Conservation (phyloP, 2,329 filamentous ascomycete species). For the Botrytis medusae region DNA sequence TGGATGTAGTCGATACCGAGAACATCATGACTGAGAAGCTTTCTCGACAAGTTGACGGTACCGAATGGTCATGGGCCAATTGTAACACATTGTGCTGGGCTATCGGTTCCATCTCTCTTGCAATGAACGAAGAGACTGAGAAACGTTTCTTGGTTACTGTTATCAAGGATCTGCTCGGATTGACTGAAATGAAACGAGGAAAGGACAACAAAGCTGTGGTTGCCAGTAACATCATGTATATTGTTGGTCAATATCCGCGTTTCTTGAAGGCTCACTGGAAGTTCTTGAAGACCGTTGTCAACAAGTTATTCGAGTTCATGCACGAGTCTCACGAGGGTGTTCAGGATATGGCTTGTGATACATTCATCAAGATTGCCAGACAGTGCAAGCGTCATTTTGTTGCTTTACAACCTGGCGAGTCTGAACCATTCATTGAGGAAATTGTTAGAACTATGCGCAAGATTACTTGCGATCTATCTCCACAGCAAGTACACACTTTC, state of each 20-base stretch:
- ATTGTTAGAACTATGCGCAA: slow-evolving; percentile 94
- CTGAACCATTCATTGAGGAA: slow-evolving; percentile 96
- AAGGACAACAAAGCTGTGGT: slow-evolving; percentile 99
- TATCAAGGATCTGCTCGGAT: slow-evolving; percentile 93
- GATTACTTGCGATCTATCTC: slow-evolving; percentile 91
- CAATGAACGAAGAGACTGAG: slow-evolving; percentile 99
- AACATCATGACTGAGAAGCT: slow-evolving; percentile 99
- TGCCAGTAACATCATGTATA: slow-evolving; percentile 99
- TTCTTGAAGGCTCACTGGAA: slow-evolving; percentile 99
- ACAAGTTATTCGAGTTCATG: slow-evolving; percentile 99
- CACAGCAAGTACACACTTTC: slow-evolving; percentile 97
- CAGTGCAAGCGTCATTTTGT: slow-evolving; percentile 98
- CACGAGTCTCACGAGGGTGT: slow-evolving; percentile 99
- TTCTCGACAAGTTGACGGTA: slow-evolving; percentile 88
- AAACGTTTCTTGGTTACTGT: slow-evolving; percentile 98
- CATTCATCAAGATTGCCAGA: slow-evolving; percentile 98
- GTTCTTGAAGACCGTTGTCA: slow-evolving; percentile 98
- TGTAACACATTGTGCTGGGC: slow-evolving; percentile 99
- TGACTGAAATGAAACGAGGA: slow-evolving; percentile 98
- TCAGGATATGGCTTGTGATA: slow-evolving; percentile 99
- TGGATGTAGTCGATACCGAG: slow-evolving; percentile 96
- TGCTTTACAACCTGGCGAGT: slow-evolving; percentile 89
- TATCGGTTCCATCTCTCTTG: slow-evolving; percentile 95
- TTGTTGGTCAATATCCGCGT: slow-evolving; percentile 96
- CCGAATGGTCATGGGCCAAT: slow-evolving; percentile 99